phyloP scores from a whole-genome alignment of 345 rosid genomes.

The Arabidopsis arenosa region DNA sequence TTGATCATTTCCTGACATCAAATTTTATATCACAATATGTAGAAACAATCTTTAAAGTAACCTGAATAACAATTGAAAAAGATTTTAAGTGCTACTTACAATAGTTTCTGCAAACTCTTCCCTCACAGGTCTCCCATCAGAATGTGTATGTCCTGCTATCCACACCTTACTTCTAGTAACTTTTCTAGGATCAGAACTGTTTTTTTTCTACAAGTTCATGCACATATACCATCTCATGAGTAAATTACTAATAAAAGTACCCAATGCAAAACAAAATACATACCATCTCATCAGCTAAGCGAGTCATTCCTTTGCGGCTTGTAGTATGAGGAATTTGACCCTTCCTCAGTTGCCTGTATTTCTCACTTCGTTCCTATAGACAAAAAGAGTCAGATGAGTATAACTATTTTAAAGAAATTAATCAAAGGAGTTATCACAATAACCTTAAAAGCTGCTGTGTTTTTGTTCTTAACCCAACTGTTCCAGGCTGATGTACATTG shows the following conservation, averaged over 20 bases:
- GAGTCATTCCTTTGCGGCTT: background rate
- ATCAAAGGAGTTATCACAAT: too few relatives aligned
- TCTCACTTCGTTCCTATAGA: too few relatives aligned
- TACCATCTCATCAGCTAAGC: constrained; percentile 9
- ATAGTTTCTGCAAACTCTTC: background rate
- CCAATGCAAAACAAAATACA: too few relatives aligned
- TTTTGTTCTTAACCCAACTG: too few relatives aligned
- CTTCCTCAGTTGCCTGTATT: background rate
- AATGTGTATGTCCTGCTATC: background rate
- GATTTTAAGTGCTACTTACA: background rate
- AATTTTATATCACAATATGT: background rate
- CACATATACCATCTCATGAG: too few relatives aligned
- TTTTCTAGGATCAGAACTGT: background rate
- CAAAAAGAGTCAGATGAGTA: too few relatives aligned
- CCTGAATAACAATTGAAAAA: background rate
- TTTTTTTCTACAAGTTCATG: background rate
- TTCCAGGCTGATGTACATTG: too few relatives aligned
- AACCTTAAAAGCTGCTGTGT: too few relatives aligned
- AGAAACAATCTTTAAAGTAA: too few relatives aligned
- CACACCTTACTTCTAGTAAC: background rate
- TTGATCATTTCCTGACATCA: background rate
- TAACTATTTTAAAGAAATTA: too few relatives aligned
- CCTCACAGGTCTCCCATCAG: background rate
- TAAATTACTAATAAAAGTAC: too few relatives aligned
- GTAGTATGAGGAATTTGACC: constrained; percentile 3